Evolutionary conservation across 73 alveolate genomes (phyloP), one percentile per base, ranked within the genome.

Genomic region (Paramecium pentaurelia): DNA sequence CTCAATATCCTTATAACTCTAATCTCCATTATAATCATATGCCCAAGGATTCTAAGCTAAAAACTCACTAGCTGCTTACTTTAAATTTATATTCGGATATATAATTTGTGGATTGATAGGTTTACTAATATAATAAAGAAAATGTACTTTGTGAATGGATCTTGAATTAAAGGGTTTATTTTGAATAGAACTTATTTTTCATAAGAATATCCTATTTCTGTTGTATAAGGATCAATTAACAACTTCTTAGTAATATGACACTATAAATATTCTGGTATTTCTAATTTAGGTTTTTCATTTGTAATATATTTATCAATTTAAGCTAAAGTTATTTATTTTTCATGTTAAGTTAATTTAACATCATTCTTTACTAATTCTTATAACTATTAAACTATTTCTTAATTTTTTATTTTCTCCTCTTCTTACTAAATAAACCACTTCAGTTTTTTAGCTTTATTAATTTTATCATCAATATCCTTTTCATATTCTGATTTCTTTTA

Each of bases 1-100:
- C 12, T 64, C 84, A 64, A 64, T 64, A 28, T 64, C 84, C 7
- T 64, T 64, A 64, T 64, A 64, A 64, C 12, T 64, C 49, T 64
- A 64, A 64, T 64, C 12, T 28, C 25, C 32, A 64, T 34, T 64
- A 28, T 28, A 73, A 36, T 73, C 87, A 80, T 80, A 80, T 18
- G 91, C 91, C 91, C 91, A 80, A 27, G 91, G 91, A 47, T 80
- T 80, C 58, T 47, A 10, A 8, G 71, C 44, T 80, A 80, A 25
- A 80, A 80, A 80, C 2, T 80, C 91, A 44, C 58, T 42, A 4
- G 77, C 71, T 42, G 91, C 91, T 27, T 80, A 27, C 30, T 80
- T 80, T 42, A 80, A 49, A 80, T 80, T 80, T 20, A 80, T 45
- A 80, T 80, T 80, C 1, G 47, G 38, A 80, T 42, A 80, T 45